Base-by-base conservation (phyloP, 176 grass and related monocot genomes). In the Juncus effusus region DNA sequence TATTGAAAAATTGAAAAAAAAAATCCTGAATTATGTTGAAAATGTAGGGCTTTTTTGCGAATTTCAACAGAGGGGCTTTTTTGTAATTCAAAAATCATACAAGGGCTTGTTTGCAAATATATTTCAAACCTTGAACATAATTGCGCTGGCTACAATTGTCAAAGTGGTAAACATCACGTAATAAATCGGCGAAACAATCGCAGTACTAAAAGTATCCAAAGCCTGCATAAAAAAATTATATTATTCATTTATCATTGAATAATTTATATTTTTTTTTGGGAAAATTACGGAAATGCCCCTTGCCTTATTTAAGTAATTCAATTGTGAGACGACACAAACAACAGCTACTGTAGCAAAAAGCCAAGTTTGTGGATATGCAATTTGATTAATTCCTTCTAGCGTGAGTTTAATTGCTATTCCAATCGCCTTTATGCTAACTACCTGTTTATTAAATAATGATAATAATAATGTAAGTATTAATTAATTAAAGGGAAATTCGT, bases 261-360 rank as follows among this genome's bases (percentile, higher is more conserved):
- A 69, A 12, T 69, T 15, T 16, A 39, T 52, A 11, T 47, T 56
- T 54, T 69, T 40, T 15, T 0, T 69, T 69, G 65, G 51, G 47
- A 55, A 7, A 50, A 35, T 2, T 54, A 10, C 52, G 4, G 4
- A 6, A 69, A 55, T 12, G n/a, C 54, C 5, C 59, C 60, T 55
- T 71, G 89, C 94, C 88, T 99, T 99, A 76, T 99, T 99, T 60
- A 99, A 80, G 64, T 99, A 99, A 74, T 93, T 99, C 65, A 99
- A 66, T 74, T 99, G 94, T 54, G 88, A 89, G 65, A 99, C 83
- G 19, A 83, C 88, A 49, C 85, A 99, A 37, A 89, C 42, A 58
- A 89, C 52, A 56, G 88, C 85, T 62, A 99, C 80, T 67, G 77
- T 73, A 63, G 84, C 77, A 80, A 99, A 99, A 60, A 90, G 51